These are phyloP conservation scores for Neoscytalidium dimidiatum DNA, from an alignment of 2,329 filamentous ascomycete genomes.

Conservation along the genomic window DNA sequence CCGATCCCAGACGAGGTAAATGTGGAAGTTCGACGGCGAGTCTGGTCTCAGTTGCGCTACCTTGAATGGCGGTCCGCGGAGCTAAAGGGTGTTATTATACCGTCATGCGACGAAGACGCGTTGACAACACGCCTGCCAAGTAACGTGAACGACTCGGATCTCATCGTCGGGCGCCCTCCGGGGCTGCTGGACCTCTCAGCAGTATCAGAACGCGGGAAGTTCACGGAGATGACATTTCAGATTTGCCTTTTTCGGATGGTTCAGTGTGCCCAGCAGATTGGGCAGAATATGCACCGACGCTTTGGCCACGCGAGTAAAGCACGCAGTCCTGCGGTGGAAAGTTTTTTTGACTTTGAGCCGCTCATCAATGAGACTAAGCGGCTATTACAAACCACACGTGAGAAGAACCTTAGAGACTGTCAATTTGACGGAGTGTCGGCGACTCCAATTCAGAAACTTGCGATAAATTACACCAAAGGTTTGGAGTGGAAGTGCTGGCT, in stretches of 20 bases:
- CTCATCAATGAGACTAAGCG: background rate
- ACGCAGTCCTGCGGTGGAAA: background rate
- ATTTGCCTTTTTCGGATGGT: conserved; percentile 35
- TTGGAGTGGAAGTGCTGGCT: conserved; percentile 11
- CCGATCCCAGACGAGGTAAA: conserved; percentile 38
- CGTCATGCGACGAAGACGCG: conserved; percentile 35
- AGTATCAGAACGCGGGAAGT: background rate
- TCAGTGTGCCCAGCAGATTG: conserved; percentile 33
- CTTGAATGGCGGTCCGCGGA: conserved; percentile 40
- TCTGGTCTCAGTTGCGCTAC: conserved; percentile 40
- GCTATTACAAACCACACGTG: background rate
- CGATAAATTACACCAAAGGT: background rate
- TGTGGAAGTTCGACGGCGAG: conserved; percentile 37
- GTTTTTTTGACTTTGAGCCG: background rate
- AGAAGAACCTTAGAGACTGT: background rate
- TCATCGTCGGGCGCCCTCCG: conserved; percentile 29
- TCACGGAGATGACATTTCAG: conserved; percentile 36
- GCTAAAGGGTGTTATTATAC: conserved; percentile 40
- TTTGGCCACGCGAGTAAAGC: background rate
- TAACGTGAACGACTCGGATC: conserved; percentile 40
- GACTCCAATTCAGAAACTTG: background rate
- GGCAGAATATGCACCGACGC: conserved; percentile 30
- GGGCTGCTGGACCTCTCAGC: background rate
- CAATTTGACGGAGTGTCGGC: too few relatives aligned
- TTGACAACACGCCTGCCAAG: conserved; percentile 39